Evolutionary conservation across 2,329 filamentous ascomycete genomes (phyloP).

Genomic region (Rutstroemia sp.): DNA sequence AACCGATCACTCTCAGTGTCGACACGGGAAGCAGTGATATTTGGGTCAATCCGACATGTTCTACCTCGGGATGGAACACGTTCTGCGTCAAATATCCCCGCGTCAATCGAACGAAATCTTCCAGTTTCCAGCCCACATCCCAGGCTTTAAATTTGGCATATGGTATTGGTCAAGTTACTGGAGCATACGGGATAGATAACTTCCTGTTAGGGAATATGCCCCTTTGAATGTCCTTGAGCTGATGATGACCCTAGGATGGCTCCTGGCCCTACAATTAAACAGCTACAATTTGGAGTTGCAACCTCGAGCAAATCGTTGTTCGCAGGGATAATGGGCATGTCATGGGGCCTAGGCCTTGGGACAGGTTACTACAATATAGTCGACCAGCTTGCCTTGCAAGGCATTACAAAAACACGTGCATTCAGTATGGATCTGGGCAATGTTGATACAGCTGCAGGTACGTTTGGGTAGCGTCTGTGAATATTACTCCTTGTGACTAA

Average conservation of each 20-base stretch:
- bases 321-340: slow-evolving; percentile 11
- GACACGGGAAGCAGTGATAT: slow-evolving; percentile 7
- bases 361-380: slow-evolving; percentile 14
- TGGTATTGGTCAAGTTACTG: slow-evolving; percentile 1
- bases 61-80: slow-evolving; percentile 6
- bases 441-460: slow-evolving; percentile 14
- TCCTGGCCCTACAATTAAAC: slow-evolving; percentile 1
- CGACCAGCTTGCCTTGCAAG: slow-evolving; percentile 13
- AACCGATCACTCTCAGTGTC: slow-evolving; percentile 1
- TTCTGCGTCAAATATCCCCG: slow-evolving; percentile 1
- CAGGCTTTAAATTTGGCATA: not conserved
- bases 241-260: not conserved
- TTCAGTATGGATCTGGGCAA: slow-evolving; percentile 17
- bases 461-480: not conserved
- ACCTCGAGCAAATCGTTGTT: slow-evolving; percentile 1
- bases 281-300: slow-evolving; percentile 10
- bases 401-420: slow-evolving; percentile 15
- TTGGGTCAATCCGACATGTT: slow-evolving; percentile 6
- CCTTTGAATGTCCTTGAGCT: not conserved
- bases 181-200: slow-evolving; percentile 3
- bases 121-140: not conserved
- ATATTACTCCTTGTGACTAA: not conserved
- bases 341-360: slow-evolving; percentile 2
- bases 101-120: slow-evolving; percentile 1
- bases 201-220: not conserved